These are phyloP conservation scores for Colletotrichum navitas DNA, from an alignment of 2,329 filamentous ascomycete species.

Conservation along the genomic window DNA sequence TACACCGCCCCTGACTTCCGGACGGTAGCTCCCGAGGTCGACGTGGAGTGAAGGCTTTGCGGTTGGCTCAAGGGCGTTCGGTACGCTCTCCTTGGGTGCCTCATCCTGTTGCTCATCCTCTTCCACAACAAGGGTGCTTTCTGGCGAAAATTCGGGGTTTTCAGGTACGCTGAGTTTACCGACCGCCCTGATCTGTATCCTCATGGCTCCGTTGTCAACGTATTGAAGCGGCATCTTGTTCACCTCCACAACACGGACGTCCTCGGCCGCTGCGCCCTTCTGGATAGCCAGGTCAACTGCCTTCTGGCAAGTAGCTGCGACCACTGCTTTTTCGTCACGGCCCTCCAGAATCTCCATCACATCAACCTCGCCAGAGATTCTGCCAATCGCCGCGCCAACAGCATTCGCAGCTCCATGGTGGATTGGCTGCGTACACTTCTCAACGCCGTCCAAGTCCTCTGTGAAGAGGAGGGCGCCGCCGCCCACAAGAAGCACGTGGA, in stretches of 20 bases:
- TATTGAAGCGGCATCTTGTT: constrained; percentile 58
- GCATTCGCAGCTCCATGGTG: constrained; percentile 70
- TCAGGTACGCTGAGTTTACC: constrained; percentile 50
- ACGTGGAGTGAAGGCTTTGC: constrained; percentile 50
- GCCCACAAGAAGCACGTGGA: constrained; percentile 68
- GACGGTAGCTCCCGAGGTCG: constrained; percentile 46
- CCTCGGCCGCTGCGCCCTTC: constrained; percentile 41
- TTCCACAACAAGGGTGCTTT: constrained; percentile 38
- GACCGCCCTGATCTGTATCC: constrained; percentile 52
- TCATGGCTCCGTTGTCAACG: constrained; percentile 51
- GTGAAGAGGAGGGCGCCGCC: constrained; percentile 67
- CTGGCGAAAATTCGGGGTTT: constrained; percentile 41
- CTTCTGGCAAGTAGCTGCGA: constrained; percentile 55
- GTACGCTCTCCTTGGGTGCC: constrained; percentile 47
- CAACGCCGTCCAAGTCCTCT: constrained; percentile 61
- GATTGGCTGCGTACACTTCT: constrained; percentile 63
- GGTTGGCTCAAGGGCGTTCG: constrained; percentile 48
- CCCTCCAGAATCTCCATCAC: constrained; percentile 61
- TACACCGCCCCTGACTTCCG: constrained; percentile 25
- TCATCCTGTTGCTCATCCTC: constrained; percentile 43
- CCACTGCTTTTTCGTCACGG: constrained; percentile 52
- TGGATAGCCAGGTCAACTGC: constrained; percentile 38
- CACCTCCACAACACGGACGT: constrained; percentile 59
- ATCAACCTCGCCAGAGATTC: constrained; percentile 66
- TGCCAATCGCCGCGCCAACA: constrained; percentile 70